Evolutionary conservation across 169 alveolate genomes (phyloP).

Genomic region (Plasmodium malariae): DNA sequence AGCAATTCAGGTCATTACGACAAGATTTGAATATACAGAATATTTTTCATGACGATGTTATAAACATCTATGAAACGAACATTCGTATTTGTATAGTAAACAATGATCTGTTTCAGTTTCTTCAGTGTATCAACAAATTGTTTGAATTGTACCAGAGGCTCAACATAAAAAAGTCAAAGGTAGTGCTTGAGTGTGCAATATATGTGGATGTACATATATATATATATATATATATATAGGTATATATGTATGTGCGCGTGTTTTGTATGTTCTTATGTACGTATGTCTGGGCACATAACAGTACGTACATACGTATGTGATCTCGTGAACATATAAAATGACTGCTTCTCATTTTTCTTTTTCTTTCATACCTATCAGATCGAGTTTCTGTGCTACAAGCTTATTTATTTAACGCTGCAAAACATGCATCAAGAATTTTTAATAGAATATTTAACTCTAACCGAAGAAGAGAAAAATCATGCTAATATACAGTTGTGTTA

Average conservation of each 20-base stretch:
- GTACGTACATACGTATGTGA: too few relatives aligned
- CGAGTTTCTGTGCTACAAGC: constrained; percentile 80
- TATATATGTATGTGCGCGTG: background rate
- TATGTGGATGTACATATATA: background rate
- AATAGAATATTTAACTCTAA: constrained; percentile 44
- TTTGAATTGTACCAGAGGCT: constrained; percentile 86
- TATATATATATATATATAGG: background rate
- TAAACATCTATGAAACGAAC: constrained; percentile 93
- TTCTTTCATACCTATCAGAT: constrained; percentile 47
- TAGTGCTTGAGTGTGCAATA: background rate
- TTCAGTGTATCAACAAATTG: constrained; percentile 95
- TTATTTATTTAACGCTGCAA: constrained; percentile 79
- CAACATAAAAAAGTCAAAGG: constrained; percentile 77
- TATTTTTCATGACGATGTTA: constrained; percentile 89
- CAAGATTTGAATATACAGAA: constrained; percentile 96
- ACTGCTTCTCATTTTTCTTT: background rate
- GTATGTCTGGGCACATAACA: constrained; percentile 2
- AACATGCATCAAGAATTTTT: constrained; percentile 79
- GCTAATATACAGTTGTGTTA: constrained; percentile 50
- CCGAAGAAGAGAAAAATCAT: constrained; percentile 59
- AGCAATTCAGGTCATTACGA: constrained; percentile 93
- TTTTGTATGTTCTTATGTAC: background rate
- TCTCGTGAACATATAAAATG: background rate
- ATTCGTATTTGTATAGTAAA: constrained; percentile 94
- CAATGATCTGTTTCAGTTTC: constrained; percentile 94